Evolutionary conservation across 352 stramenopile species (phyloP).

Genomic region (Pythium scleroteichum): DNA sequence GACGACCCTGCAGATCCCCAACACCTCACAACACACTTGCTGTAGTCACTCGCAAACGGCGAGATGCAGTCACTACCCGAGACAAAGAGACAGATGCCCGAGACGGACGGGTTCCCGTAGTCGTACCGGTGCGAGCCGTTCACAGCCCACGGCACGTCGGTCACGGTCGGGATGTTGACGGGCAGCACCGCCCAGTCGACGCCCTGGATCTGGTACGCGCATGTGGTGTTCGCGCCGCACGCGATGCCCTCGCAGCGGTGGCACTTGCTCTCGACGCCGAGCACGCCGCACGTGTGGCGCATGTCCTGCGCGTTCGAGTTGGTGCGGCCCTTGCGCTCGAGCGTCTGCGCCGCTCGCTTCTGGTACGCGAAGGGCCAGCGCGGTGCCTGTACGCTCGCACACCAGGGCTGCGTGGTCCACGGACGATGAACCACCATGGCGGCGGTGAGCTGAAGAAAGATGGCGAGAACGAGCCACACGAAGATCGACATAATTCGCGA

Average conservation of each 20-base stretch:
- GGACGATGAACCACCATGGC: slow-evolving; percentile 77
- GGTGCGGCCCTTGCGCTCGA: slow-evolving; percentile 88
- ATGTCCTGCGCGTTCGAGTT: slow-evolving; percentile 92
- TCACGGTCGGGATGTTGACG: slow-evolving; percentile 92
- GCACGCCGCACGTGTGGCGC: slow-evolving; percentile 86
- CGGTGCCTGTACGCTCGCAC: slow-evolving; percentile 75
- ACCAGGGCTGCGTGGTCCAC: slow-evolving; percentile 89
- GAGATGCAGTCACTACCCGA: slow-evolving; percentile 82
- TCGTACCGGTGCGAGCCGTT: slow-evolving; percentile 91
- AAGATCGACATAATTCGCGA: neutral
- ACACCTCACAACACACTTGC: slow-evolving; percentile 87
- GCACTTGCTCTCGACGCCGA: slow-evolving; percentile 93
- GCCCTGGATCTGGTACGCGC: slow-evolving; percentile 93
- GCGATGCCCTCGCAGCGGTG: slow-evolving; percentile 91
- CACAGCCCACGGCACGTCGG: slow-evolving; percentile 93
- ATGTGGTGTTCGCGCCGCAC: slow-evolving; percentile 64
- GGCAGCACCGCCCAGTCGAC: slow-evolving; percentile 62
- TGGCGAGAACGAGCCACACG: neutral
- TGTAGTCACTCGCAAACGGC: slow-evolving; percentile 84
- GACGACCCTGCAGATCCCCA: slow-evolving; percentile 74
- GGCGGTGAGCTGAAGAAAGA: neutral
- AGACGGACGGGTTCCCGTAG: slow-evolving; percentile 67
- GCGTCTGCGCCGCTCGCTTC: slow-evolving; percentile 64
- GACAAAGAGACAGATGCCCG: slow-evolving; percentile 91
- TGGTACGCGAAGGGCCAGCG: slow-evolving; percentile 95